phyloP scores from a whole-genome alignment of 331 rosid genomes.

The Telfairia occidentalis region DNA sequence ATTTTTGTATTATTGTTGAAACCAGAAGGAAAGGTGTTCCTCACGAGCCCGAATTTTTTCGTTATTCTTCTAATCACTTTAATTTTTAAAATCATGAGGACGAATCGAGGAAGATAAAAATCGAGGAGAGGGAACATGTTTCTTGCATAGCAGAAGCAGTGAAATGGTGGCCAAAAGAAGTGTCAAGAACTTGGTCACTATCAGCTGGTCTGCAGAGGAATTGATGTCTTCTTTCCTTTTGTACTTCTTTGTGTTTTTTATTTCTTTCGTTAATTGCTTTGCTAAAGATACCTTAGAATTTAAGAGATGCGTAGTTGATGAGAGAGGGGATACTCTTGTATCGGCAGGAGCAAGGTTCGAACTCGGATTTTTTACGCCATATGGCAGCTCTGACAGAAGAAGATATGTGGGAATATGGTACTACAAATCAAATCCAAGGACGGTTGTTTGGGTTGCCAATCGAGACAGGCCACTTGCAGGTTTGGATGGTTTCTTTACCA shows the following conservation, averaged over 20 bases:
- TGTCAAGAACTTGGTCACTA: slow-evolving; percentile 19
- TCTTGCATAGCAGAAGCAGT: background rate
- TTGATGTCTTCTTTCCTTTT: slow-evolving; percentile 22
- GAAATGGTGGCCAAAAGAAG: slow-evolving; percentile 23
- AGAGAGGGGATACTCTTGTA: slow-evolving; percentile 32
- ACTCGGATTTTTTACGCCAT: slow-evolving; percentile 54
- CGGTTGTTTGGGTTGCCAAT: slow-evolving; percentile 70
- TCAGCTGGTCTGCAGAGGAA: slow-evolving; percentile 23
- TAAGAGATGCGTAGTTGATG: slow-evolving; percentile 28
- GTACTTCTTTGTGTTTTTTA: slow-evolving; percentile 23
- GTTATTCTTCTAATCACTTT: background rate
- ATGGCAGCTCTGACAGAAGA: slow-evolving; percentile 40
- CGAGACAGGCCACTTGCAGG: slow-evolving; percentile 45
- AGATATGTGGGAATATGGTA: slow-evolving; percentile 76
- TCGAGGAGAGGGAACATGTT: background rate
- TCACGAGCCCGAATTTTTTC: background rate
- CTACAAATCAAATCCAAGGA: slow-evolving; percentile 31
- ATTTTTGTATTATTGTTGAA: slow-evolving; percentile 7
- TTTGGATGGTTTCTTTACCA: slow-evolving; percentile 31
- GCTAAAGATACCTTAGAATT: slow-evolving; percentile 33
- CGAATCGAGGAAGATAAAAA: background rate
- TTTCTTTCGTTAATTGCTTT: slow-evolving; percentile 19
- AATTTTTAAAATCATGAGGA: background rate
- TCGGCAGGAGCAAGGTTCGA: slow-evolving; percentile 45
- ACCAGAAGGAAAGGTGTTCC: background rate